Evolutionary conservation across 208 protist species (phyloP).

Genomic region (Strigomonas galati): DNA sequence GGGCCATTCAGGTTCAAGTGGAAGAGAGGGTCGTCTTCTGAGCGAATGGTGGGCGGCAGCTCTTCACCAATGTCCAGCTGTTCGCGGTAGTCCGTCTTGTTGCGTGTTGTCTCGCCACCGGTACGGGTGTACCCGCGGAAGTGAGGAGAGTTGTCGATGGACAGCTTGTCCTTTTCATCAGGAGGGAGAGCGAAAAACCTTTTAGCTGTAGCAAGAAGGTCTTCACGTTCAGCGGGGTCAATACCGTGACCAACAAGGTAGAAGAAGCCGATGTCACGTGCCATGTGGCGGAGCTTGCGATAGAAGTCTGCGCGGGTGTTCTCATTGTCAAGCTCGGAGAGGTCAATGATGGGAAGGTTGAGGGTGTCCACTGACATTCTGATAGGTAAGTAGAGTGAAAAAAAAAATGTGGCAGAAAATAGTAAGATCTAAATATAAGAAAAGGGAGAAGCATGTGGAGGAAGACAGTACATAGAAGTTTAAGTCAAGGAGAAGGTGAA

Average conservation of each 20-base stretch:
- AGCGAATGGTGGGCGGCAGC: neutral
- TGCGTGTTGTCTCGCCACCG: conserved; percentile 11
- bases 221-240: conserved; percentile 3
- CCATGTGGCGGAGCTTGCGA: conserved; percentile 6
- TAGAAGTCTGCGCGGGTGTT: conserved; percentile 13
- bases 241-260: conserved; percentile 16
- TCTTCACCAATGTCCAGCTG: conserved; percentile 10
- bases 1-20: conserved; percentile 12
- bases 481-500: no score
- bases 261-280: conserved; percentile 15
- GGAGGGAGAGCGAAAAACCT: conserved; percentile 12
- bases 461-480: no score
- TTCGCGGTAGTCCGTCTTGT: conserved; percentile 15
- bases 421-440: no score
- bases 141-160: conserved; percentile 12
- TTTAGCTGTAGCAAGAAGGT: conserved; percentile 4
- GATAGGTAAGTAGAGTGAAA: conserved; percentile 1
- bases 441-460: no score
- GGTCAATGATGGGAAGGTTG: conserved; percentile 15
- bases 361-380: neutral
- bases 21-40: conserved; percentile 3
- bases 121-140: conserved; percentile 15
- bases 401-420: no score
- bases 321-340: no score
- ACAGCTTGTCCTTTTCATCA: conserved; percentile 14